Base-by-base conservation (phyloP, 306 rosid genomes). In the Rosa lucieae region DNA sequence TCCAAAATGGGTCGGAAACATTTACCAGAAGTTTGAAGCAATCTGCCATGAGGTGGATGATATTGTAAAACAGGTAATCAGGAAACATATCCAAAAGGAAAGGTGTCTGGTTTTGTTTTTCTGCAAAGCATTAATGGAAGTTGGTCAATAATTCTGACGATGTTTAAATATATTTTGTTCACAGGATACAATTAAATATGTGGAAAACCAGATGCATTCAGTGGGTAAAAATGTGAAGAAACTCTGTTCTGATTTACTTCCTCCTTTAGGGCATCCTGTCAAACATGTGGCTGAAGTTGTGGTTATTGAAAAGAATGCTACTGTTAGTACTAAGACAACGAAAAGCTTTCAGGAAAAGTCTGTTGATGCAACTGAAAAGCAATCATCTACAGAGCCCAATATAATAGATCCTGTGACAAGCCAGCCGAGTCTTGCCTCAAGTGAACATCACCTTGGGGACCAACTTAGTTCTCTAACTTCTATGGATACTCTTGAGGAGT, bases 11-110 rank as follows among this genome's bases (percentile, higher is more conserved):
- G 87, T 89, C 79, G 95, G 92, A 73, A 84, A 88, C 82, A 74
- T 95, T 76, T 95, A 70, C 85, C 92, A 91, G 81, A 94, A 89
- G 80, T 81, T 95, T 80, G 99, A 95, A 95, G 87, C 87, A 67
- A 92, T 84, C 70, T 86, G 97, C 82, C 94, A 89, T 23, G 99
- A 91, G 82, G 97, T 89, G 75, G 94, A 91, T 84, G 89, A 80
- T 74, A 81, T 88, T 73, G 92, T 89, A 42, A 82, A 78, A 67
- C 88, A 92, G 97, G 99, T 94, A 74, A 76, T 63, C 13, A 32
- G 32, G 72, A 49, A 46, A 75, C 10, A 23, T 59, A 42, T 17
- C 42, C 42, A 6, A 4, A 43, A 35, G 43, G 44, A 48, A 63
- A 73, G 4, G 18, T 18, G 3, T 15, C 12, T 66, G 71, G 14